phyloP scores from a whole-genome alignment of 2,329 filamentous ascomycete genomes.

The Sclerotinia sclerotiorum region DNA sequence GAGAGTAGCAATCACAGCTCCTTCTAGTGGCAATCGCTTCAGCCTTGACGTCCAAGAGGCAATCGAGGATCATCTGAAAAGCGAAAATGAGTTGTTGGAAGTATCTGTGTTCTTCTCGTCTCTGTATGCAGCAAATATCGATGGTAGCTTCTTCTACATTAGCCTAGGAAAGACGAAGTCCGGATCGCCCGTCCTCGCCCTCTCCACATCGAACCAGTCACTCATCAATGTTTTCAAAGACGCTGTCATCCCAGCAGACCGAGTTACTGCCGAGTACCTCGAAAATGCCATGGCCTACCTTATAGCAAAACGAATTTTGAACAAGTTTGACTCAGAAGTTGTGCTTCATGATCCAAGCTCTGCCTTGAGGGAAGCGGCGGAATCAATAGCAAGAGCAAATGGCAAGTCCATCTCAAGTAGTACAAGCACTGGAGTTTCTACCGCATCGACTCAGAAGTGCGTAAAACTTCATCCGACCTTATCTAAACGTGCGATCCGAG shows the following conservation, averaged over 20 bases:
- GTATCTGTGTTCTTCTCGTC: constrained; percentile 8
- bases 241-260: background rate
- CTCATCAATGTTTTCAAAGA: background rate
- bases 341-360: constrained; percentile 7
- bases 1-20: background rate
- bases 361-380: constrained; percentile 9
- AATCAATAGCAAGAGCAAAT: background rate
- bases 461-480: constrained; percentile 4
- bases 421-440: background rate
- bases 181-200: constrained; percentile 3
- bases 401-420: constrained; percentile 1
- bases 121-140: background rate
- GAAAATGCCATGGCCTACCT: background rate
- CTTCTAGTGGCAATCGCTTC: background rate
- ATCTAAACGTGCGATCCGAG: constrained; percentile 22
- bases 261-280: background rate
- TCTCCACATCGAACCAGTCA: constrained; percentile 7
- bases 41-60: background rate
- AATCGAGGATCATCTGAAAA: background rate
- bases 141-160: constrained; percentile 1
- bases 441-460: background rate
- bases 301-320: constrained; percentile 13
- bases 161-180: constrained; percentile 3
- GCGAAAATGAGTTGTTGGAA: constrained; percentile 6
- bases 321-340: background rate